Percentiles rank a stretch among this genome's conserved stretches.
Evolutionary conservation across 805 yeast species (phyloP).

Genomic region (Barnettozyma botsteinii): DNA sequence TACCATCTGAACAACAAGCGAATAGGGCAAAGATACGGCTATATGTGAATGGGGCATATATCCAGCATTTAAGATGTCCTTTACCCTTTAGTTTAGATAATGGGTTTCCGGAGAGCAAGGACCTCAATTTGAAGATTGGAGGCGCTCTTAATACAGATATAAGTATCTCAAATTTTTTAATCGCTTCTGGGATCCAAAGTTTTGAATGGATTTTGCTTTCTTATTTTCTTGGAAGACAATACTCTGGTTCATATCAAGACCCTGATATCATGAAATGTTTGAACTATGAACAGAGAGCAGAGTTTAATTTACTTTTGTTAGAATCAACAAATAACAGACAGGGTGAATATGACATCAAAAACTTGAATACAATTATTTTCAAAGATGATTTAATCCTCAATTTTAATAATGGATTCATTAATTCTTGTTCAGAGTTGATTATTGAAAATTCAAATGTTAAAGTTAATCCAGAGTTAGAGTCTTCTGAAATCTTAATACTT

Average conservation of each 20-base stretch:
- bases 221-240: conserved; percentile 42
- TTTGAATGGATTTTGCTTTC: conserved; percentile 49
- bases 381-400: conserved; percentile 16
- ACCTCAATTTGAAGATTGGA: conserved; percentile 11
- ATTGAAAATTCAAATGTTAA: neutral
- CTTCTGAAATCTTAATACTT: conserved; percentile 5
- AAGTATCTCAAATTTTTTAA: conserved; percentile 29
- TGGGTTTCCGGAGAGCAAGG: neutral
- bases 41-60: conserved; percentile 15
- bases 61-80: conserved; percentile 19
- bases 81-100: conserved; percentile 13
- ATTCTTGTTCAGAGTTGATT: neutral
- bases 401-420: conserved; percentile 14
- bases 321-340: conserved; percentile 26
- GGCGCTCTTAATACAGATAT: conserved; percentile 8
- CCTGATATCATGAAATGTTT: conserved; percentile 35
- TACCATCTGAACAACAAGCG: conserved; percentile 7
- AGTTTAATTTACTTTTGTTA: conserved; percentile 30
- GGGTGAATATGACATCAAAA: conserved; percentile 17
- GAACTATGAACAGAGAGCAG: conserved; percentile 31
- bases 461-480: neutral
- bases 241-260: conserved; percentile 42
- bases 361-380: conserved; percentile 14
- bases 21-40: conserved; percentile 16
- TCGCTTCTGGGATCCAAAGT: conserved; percentile 33